These are phyloP conservation scores for Jamesozyma gamospora DNA, from an alignment of 805 yeast species.

Conservation along the genomic window DNA sequence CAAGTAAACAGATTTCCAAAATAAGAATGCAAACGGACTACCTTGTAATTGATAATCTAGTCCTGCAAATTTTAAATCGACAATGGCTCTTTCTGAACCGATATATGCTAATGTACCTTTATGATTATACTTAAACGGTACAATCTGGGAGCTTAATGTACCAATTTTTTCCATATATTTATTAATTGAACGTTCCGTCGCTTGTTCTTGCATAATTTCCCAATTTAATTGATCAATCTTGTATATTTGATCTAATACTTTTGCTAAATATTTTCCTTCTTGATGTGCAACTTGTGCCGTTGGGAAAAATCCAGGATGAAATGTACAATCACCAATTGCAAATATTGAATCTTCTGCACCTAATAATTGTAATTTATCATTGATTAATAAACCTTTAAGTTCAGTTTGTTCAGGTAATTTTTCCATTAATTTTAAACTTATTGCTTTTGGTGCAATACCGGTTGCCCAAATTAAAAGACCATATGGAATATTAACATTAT, in stretches of 20 bases:
- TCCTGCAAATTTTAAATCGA: slow-evolving; percentile 73
- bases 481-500: slow-evolving; percentile 75
- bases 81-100: slow-evolving; percentile 89
- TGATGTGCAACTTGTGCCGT: slow-evolving; percentile 98
- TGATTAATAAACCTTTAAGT: slow-evolving; percentile 80
- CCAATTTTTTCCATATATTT: slow-evolving; percentile 38
- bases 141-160: slow-evolving; percentile 33
- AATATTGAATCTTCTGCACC: slow-evolving; percentile 69
- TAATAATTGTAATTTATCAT: slow-evolving; percentile 71
- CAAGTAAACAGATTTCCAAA: slow-evolving; percentile 92
- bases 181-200: slow-evolving; percentile 12
- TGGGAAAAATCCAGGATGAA: slow-evolving; percentile 78
- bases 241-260: slow-evolving; percentile 53
- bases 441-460: slow-evolving; percentile 82
- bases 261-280: slow-evolving; percentile 77
- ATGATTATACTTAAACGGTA: slow-evolving; percentile 71
- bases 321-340: slow-evolving; percentile 93
- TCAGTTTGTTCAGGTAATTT: slow-evolving; percentile 61
- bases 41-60: slow-evolving; percentile 78
- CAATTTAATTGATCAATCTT: slow-evolving; percentile 50
- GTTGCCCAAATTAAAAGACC: slow-evolving; percentile 97
- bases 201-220: slow-evolving; percentile 26
- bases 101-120: slow-evolving; percentile 92
- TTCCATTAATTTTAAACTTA: slow-evolving; percentile 54
- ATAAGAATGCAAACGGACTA: slow-evolving; percentile 78